Conservation (phyloP, 2,329 filamentous ascomycete species). For the Alternaria brassicae region DNA sequence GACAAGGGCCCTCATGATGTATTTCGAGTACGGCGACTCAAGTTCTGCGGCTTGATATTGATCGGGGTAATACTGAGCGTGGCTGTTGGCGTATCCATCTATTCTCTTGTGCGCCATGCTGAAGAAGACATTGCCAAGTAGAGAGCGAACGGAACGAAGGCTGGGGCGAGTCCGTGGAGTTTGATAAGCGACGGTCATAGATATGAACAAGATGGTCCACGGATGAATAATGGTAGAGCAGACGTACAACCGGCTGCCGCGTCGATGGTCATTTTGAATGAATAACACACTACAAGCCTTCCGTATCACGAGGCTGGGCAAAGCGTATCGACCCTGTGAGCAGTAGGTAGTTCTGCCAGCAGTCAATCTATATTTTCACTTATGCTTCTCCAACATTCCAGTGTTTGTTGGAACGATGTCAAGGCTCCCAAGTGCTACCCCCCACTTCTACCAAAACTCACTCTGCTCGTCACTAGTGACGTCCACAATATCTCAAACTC, state of each 20-base stretch:
- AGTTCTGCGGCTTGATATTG: neutral
- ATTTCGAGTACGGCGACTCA: neutral
- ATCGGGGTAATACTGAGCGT: neutral
- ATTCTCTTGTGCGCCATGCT: neutral
- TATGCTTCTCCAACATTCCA: neutral
- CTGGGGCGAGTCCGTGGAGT: too few relatives aligned
- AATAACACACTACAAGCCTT: too few relatives aligned
- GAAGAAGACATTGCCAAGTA: neutral
- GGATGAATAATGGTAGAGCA: neutral
- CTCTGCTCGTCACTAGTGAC: neutral
- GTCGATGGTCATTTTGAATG: neutral
- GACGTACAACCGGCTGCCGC: neutral
- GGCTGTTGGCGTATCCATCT: neutral
- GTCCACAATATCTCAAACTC: neutral
- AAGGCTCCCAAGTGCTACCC: neutral
- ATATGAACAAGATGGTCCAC: neutral
- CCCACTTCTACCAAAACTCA: too few relatives aligned
- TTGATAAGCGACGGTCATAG: neutral
- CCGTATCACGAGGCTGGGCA: neutral
- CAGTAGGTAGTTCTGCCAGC: neutral
- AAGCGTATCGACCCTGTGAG: neutral
- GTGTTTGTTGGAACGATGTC: neutral
- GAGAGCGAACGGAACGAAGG: too few relatives aligned
- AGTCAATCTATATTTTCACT: neutral
- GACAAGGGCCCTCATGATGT: fast-evolving